Evolutionary conservation across 1,139 yeast genomes (phyloP), one percentile per base, ranked within the genome.

Genomic region (Yamadazyma spencermartinsiae): DNA sequence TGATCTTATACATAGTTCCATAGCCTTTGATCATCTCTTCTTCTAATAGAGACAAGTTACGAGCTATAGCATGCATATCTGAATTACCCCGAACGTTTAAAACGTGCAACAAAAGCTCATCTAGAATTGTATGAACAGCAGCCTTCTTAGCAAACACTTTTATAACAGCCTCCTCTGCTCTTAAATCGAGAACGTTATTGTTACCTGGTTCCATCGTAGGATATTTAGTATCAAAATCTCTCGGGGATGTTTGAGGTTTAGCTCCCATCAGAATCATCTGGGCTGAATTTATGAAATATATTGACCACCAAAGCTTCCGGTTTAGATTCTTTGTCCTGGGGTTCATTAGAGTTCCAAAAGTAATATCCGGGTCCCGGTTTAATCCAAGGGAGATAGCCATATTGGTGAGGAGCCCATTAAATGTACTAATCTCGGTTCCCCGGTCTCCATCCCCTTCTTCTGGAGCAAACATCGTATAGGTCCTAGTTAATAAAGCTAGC

Each of bases 371-470:
- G 15, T 72, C 74, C 31, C 76, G 52, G 48, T 76, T 64, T 27
- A 76, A 49, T 0, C 81, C 82, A 40, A 76, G 49, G 2, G 71
- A 56, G 34, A 61, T 55, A 0, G 76, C 75, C 58, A 67, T 65
- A 38, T 70, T 68, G 8, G 61, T 49, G 26, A 76, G 45, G 34
- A 69, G 43, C 1, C 71, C 72, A 39, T 58, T 67, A 39, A 59
- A 61, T 2, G 65, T 56, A 31, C 56, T 58, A 1, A 72, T 63
- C 45, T 74, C 78, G 8, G 77, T 75, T 25, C 79, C 81, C 42
- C 75, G 78, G 3, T 65, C 62, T 12, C 61, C 63, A 35, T 68
- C 70, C 12, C 80, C 78, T 46, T 74, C 79, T 49, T 76, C 80
- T 1, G 79, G 80, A 0, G 80, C 66, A 44, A 57, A 50, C 35